Evolutionary conservation across 768 basidiomycete species (phyloP).

Genomic region (Lactarius evosmus): DNA sequence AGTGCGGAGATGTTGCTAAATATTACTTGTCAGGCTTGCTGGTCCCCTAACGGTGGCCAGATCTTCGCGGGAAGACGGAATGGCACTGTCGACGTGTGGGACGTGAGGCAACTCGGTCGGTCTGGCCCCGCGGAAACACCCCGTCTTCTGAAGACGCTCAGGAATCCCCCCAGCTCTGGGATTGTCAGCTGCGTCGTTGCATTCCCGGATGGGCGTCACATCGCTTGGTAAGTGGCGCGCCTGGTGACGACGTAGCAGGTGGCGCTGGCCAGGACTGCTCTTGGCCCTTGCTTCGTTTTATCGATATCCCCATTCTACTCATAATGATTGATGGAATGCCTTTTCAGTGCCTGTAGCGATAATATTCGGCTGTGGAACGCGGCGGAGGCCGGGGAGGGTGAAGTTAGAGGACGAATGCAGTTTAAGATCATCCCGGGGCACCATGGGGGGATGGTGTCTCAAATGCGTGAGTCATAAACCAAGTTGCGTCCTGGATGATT

Average conservation of each 20-base stretch:
- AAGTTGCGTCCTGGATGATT: constrained; percentile 27
- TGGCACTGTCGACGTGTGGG: constrained; percentile 91
- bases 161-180: constrained; percentile 85
- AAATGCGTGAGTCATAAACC: constrained; percentile 68
- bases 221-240: constrained; percentile 67
- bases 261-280: constrained; percentile 12
- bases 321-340: constrained; percentile 15
- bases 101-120: constrained; percentile 76
- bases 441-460: constrained; percentile 90
- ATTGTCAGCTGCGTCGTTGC: constrained; percentile 89
- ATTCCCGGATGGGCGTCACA: constrained; percentile 88
- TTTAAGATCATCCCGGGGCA: constrained; percentile 97
- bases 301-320: constrained; percentile 9
- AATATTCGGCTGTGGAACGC: constrained; percentile 94
- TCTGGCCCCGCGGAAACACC: constrained; percentile 64
- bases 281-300: constrained; percentile 5
- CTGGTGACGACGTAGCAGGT: neutral
- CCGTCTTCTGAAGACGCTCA: constrained; percentile 72
- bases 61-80: constrained; percentile 91
- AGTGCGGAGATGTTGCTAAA: constrained; percentile 1
- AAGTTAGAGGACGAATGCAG: constrained; percentile 64
- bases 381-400: constrained; percentile 66
- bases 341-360: constrained; percentile 78
- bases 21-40: constrained; percentile 70
- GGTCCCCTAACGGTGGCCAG: constrained; percentile 85